Base-by-base conservation (phyloP, 202 grass and related monocot species). In the Setaria viridis region DNA sequence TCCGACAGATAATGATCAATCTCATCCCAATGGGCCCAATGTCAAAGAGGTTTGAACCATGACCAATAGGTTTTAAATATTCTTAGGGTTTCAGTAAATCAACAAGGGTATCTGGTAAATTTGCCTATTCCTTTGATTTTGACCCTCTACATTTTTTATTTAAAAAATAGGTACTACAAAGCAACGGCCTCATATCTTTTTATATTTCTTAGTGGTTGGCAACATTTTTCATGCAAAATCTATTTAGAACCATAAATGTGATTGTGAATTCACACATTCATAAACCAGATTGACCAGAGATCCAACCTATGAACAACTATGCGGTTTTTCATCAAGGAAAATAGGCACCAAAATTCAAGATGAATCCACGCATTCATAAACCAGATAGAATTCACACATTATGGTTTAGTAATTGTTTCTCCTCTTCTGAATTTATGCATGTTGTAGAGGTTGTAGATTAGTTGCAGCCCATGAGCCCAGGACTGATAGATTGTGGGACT, bases 151-250 rank as follows among this genome's bases (percentile, higher is more conserved):
- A 50, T 50, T 17, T 17, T 17, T 54, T 54, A 17, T 54, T 2
- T 12, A 5, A 54, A 17, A 17, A 54, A 54, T 17, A 5, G 15
- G 51, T 54, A 6, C 51, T 17, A 17, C 15, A 5, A 54, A 54
- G 51, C 4, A 17, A 54, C 15, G 17, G 15, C 15, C 53, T 37
- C 29, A 13, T 39, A 81, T 55, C 0, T 15, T 55, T 80, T 11
- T 42, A 56, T 47, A 76, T 70, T 80, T 63, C 51, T 62, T 59
- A 50, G 62, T 75, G 11, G 64, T 19, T 60, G 37, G 70, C 14
- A 69, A 81, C 45, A 49, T 12, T 63, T 77, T 41, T 35, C 17
- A 76, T 62, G 49, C 33, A 84, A 57, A 73, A 68, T 72, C 32
- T 83, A 82, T 49, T 77, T 72, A 16, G 41, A 79, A 43, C 46